Conservation (phyloP, 2,329 filamentous ascomycete species). For the Aureobasidium sp. region DNA sequence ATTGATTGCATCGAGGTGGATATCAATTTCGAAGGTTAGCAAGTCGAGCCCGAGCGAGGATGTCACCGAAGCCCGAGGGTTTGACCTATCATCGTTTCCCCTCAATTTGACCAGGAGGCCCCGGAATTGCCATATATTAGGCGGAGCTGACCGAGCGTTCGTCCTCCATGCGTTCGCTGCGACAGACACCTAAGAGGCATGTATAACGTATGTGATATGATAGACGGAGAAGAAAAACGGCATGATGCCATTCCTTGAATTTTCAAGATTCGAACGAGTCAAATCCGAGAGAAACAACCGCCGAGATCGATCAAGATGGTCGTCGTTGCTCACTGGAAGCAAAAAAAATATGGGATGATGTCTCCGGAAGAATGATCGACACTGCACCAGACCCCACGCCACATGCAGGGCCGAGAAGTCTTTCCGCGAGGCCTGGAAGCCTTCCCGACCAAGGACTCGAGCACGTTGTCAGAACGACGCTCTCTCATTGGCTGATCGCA, state of each 20-base stretch:
- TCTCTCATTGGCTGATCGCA: not conserved
- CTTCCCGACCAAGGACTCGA: constrained; percentile 4
- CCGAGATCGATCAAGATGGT: not conserved
- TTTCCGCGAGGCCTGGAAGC: constrained; percentile 4
- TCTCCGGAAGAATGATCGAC: not conserved
- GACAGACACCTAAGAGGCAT: not conserved
- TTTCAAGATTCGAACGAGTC: not conserved
- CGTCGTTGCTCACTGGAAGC: not conserved
- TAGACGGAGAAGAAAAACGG: not conserved
- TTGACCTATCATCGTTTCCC: not conserved
- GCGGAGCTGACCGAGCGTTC: constrained; percentile 1
- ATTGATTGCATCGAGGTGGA: not conserved
- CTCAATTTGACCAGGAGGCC: constrained; percentile 3
- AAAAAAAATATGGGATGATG: constrained; percentile 8
- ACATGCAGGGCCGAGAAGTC: constrained; percentile 10
- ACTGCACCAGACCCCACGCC: not conserved
- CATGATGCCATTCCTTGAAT: not conserved
- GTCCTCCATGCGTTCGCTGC: not conserved
- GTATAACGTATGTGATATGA: not conserved
- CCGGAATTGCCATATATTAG: not conserved
- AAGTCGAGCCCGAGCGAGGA: not conserved
- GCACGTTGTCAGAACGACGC: not conserved
- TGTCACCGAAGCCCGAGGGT: not conserved
- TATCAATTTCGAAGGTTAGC: not conserved
- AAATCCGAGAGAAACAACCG: not conserved